Evolutionary conservation across 2,329 filamentous ascomycete genomes (phyloP), one percentile per base, ranked within the genome.

Genomic region (Chalara sp.): DNA sequence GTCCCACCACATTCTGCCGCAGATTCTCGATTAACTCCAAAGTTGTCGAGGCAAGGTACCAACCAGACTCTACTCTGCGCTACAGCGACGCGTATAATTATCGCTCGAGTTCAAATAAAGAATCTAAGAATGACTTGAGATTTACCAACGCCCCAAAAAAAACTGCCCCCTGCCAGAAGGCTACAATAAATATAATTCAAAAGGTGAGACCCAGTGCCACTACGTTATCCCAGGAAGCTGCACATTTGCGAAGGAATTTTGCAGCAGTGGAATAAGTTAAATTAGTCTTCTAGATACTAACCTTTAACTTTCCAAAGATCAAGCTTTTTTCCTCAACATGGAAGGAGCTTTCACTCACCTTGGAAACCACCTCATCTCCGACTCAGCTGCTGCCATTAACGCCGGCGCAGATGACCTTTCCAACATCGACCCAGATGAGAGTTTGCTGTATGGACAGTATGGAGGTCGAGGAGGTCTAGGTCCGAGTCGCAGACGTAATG

Each of bases 311-410:
- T 42, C 40, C 32, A 8, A 44, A 59, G 57, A 46, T 49, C n/a
- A 37, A 51, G 53, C 45, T 50, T 21, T 57, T 46, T 44, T 37
- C 47, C 5, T 37, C 48, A 65, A 47, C 60, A 92, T 93, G 88
- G 88, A 93, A 75, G 87, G 86, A 67, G 87, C 89, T 60, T 95
- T 95, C 68, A 92, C 86, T 56, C 86, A 93, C 71, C 81, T 92
- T 64, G 87, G 86, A 63, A 95, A 93, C 72, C 86, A 91, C 71
- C 75, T 91, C 61, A 83, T 93, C 65, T 90, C 87, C 64, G 87
- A 91, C 71, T 89, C 86, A 48, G 87, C 85, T 49, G 84, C 86
- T 53, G 88, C 86, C 56, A 96, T 96, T 70, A 95, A 95, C 64
- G 90, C 90, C 58, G 86, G 81, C 63, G 63, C 63, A 83, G 89